These are phyloP conservation scores for Emmonsiellopsis sp. DNA, from an alignment of 2,329 filamentous ascomycete species.

Conservation along the genomic window DNA sequence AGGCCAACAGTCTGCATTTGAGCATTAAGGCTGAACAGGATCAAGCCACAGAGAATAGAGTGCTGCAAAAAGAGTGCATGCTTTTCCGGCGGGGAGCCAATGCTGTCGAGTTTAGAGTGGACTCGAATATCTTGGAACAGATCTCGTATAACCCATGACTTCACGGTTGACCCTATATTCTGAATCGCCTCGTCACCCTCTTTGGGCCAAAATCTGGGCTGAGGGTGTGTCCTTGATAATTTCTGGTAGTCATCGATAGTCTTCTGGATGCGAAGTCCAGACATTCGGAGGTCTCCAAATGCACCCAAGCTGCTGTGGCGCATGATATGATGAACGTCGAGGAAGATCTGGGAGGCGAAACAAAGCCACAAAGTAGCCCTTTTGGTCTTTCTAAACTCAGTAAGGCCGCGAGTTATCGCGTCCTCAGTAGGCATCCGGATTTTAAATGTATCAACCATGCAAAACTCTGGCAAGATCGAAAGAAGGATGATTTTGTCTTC, in stretches of 20 bases:
- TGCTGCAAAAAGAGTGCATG: no score
- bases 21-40: no score
- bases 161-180: no score
- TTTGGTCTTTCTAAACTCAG: constrained; percentile 21
- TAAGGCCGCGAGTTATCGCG: constrained; percentile 29
- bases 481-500: constrained; percentile 29
- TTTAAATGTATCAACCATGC: constrained; percentile 3
- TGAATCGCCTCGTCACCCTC: no score
- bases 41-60: no score
- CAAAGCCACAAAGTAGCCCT: constrained; percentile 28
- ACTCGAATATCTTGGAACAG: no score
- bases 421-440: constrained; percentile 23
- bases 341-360: constrained; percentile 35
- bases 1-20: no score
- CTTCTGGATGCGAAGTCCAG: constrained; percentile 18
- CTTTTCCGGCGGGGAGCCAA: no score
- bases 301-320: constrained; percentile 10
- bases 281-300: constrained; percentile 8
- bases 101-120: no score
- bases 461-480: constrained; percentile 27
- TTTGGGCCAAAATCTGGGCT: constrained; percentile 20
- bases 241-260: constrained; percentile 18
- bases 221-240: constrained; percentile 13
- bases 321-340: constrained; percentile 33
- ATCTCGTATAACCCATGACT: no score